phyloP scores from a whole-genome alignment of 148 eudicot species.

The Silene conica region DNA sequence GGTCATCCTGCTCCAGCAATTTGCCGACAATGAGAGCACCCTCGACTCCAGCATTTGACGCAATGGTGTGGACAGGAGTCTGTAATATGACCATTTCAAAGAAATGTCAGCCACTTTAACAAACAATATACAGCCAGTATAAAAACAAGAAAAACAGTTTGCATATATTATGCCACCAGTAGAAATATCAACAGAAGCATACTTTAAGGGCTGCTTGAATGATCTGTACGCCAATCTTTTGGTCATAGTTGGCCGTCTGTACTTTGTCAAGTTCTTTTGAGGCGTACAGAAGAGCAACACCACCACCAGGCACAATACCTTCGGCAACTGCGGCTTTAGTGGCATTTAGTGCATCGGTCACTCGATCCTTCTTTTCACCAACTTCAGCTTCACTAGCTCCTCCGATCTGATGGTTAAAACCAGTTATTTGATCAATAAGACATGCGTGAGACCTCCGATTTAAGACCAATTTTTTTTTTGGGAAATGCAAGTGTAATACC shows the following conservation, averaged over 20 bases:
- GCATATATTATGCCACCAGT: no score
- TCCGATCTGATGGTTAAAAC: slow-evolving; percentile 49
- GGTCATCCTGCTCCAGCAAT: slow-evolving; percentile 74
- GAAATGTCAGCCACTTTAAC: background rate
- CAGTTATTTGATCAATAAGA: no score
- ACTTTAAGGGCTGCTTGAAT: slow-evolving; percentile 71
- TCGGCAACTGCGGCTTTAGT: slow-evolving; percentile 97
- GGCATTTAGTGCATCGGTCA: slow-evolving; percentile 93
- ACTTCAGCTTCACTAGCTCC: slow-evolving; percentile 98
- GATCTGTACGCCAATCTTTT: slow-evolving; percentile 68
- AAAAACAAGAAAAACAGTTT: background rate
- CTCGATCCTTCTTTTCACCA: slow-evolving; percentile 94
- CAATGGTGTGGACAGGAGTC: slow-evolving; percentile 87
- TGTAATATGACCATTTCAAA: slow-evolving; percentile 20
- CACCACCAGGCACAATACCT: slow-evolving; percentile 89
- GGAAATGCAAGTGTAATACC: no score
- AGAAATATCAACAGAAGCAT: background rate
- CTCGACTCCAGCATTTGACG: slow-evolving; percentile 82
- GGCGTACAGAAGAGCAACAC: slow-evolving; percentile 68
- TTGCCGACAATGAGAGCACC: slow-evolving; percentile 88
- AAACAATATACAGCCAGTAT: background rate
- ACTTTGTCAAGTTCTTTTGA: slow-evolving; percentile 47
- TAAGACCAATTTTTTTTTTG: no score
- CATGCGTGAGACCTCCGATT: background rate
- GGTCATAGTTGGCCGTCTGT: slow-evolving; percentile 50